Evolutionary conservation across 2,329 filamentous ascomycete species (phyloP).

Genomic region (Rhinocladiella similis): DNA sequence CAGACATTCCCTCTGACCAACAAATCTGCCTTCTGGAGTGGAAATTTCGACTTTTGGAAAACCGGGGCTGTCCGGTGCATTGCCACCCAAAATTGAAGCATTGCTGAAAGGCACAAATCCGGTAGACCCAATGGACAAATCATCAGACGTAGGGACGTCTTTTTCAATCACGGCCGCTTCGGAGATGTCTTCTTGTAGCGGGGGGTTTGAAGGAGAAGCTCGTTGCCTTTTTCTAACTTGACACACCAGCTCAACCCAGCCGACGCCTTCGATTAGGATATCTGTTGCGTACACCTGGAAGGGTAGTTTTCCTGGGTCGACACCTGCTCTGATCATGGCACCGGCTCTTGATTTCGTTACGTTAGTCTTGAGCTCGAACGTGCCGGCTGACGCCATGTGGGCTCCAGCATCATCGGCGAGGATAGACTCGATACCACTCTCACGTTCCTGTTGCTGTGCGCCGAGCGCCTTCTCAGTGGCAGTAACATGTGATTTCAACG

Average conservation of each 20-base stretch:
- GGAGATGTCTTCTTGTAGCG: neutral
- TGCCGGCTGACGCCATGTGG: slow-evolving; percentile 69
- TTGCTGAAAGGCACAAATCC: slow-evolving; percentile 22
- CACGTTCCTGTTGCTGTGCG: slow-evolving; percentile 65
- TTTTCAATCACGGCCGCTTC: neutral
- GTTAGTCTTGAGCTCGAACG: slow-evolving; percentile 74
- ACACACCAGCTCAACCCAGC: slow-evolving; percentile 85
- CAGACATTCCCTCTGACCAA: slow-evolving; percentile 47
- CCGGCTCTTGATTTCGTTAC: slow-evolving; percentile 79
- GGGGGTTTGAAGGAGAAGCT: slow-evolving; percentile 2
- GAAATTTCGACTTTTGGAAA: slow-evolving; percentile 82
- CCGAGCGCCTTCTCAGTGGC: slow-evolving; percentile 75
- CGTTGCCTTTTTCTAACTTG: slow-evolving; percentile 64
- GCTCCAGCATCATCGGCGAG: slow-evolving; percentile 40
- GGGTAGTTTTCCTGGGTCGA: slow-evolving; percentile 55
- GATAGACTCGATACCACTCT: slow-evolving; percentile 62
- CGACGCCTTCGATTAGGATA: slow-evolving; percentile 85
- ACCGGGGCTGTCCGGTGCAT: slow-evolving; percentile 28
- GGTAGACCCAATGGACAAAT: slow-evolving; percentile 13
- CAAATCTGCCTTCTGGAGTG: slow-evolving; percentile 77
- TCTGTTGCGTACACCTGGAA: slow-evolving; percentile 80
- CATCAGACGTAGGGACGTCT: slow-evolving; percentile 12
- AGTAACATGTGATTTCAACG: slow-evolving; percentile 74
- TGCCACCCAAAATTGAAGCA: slow-evolving; percentile 14
- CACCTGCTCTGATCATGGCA: slow-evolving; percentile 67